Percentiles rank a stretch among this genome's conserved stretches.
These are phyloP conservation scores for Heritiera littoralis DNA, from an alignment of 345 rosid genomes.

Conservation along the genomic window DNA sequence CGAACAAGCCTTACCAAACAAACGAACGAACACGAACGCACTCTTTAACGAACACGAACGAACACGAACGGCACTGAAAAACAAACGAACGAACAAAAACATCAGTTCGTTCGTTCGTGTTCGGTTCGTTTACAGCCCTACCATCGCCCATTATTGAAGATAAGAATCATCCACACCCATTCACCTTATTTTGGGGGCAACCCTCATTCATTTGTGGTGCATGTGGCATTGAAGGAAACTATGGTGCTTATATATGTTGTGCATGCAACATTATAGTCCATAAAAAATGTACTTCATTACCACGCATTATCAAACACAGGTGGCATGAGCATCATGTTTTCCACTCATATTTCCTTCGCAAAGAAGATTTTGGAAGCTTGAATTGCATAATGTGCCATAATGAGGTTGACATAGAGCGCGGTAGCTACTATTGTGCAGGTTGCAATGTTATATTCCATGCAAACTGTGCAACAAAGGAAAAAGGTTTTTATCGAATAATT, in stretches of 20 bases:
- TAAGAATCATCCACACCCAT: neutral
- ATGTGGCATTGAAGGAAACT: neutral
- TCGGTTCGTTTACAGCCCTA: too few species aligned
- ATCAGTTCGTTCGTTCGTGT: too few species aligned
- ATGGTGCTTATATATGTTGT: neutral
- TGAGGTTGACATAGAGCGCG: neutral
- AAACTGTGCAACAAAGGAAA: neutral
- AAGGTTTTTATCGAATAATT: neutral
- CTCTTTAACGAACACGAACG: too few species aligned
- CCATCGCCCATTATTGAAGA: neutral
- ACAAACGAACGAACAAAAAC: too few species aligned
- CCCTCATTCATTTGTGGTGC: neutral
- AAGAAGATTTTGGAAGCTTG: neutral
- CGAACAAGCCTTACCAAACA: too few species aligned
- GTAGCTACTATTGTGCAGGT: neutral
- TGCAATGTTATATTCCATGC: neutral
- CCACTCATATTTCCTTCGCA: neutral
- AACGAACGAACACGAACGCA: too few species aligned
- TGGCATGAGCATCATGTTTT: neutral
- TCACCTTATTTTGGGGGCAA: neutral
- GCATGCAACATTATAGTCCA: neutral
- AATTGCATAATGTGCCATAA: neutral
- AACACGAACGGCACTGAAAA: too few species aligned
- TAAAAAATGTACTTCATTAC: neutral
- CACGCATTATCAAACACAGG: neutral